These are phyloP conservation scores for Wickerhamomyces queroliae DNA, from an alignment of 805 yeast species.

Conservation along the genomic window DNA sequence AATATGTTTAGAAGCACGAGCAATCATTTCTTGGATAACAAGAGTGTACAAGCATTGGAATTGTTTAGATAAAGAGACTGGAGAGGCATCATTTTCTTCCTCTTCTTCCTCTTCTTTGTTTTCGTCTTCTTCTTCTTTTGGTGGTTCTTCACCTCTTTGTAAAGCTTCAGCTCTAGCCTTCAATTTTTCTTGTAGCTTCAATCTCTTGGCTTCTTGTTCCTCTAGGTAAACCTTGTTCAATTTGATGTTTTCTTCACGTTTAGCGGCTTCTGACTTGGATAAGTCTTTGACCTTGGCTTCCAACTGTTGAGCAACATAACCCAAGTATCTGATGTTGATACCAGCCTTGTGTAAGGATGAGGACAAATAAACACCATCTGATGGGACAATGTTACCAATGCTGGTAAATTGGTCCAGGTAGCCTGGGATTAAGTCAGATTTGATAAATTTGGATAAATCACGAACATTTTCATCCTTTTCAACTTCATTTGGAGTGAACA, in stretches of 20 bases:
- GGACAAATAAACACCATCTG: conserved; percentile 76
- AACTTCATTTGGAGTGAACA: conserved; percentile 60
- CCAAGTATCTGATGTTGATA: conserved; percentile 85
- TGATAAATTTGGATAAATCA: conserved; percentile 61
- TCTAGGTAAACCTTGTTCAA: conserved; percentile 13
- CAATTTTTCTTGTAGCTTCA: conserved; percentile 12
- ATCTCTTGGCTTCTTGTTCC: conserved; percentile 11
- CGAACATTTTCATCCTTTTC: conserved; percentile 41
- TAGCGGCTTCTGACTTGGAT: conserved; percentile 21
- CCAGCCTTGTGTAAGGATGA: conserved; percentile 71
- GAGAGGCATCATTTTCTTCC: conserved; percentile 9
- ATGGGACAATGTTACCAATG: conserved; percentile 49
- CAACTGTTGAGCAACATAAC: conserved; percentile 41
- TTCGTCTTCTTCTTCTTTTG: conserved; percentile 13
- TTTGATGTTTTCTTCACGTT: conserved; percentile 12
- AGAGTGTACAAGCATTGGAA: conserved; percentile 12
- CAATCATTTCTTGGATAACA: conserved; percentile 53
- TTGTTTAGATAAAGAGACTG: conserved; percentile 7
- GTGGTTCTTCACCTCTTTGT: conserved; percentile 6
- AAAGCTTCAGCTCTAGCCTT: conserved; percentile 18
- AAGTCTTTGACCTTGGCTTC: conserved; percentile 23
- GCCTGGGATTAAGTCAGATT: conserved; percentile 52
- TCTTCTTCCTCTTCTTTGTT: conserved; percentile 16
- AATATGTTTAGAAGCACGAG: conserved; percentile 75
- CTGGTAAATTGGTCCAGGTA: conserved; percentile 46